A percentile compares a stretch with the other conserved stretches of the same genome.
Conservation (phyloP, 2,329 filamentous ascomycete genomes). For the Orbilia quercus region DNA sequence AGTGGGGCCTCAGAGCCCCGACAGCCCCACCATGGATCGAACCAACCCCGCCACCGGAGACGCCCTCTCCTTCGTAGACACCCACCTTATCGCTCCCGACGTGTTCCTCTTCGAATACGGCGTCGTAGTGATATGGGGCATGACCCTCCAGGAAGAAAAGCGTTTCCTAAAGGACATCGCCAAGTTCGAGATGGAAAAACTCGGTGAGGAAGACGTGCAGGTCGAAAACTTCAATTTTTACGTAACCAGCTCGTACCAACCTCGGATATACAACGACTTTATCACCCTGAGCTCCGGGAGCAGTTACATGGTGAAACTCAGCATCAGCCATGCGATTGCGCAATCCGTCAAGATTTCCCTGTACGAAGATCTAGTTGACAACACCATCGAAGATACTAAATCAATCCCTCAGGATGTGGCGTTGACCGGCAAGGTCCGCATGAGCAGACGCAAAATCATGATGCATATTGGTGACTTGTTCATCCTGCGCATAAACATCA, state of each 20-base stretch:
- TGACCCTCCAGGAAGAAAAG: constrained; percentile 88
- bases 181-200: constrained; percentile 92
- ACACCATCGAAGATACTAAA: constrained; percentile 91
- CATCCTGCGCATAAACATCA: constrained; percentile 96
- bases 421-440: constrained; percentile 87
- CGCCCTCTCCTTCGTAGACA: constrained; percentile 59
- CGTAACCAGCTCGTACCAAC: constrained; percentile 97
- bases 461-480: constrained; percentile 99
- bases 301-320: constrained; percentile 98
- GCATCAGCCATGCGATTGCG: constrained; percentile 92
- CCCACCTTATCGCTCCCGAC: constrained; percentile 78
- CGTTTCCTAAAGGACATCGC: constrained; percentile 92
- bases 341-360: constrained; percentile 81
- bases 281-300: constrained; percentile 92
- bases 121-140: constrained; percentile 98
- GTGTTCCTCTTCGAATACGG: constrained; percentile 97
- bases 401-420: constrained; percentile 94
- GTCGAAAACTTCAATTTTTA: constrained; percentile 99
- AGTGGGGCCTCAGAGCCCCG: constrained; percentile 28
- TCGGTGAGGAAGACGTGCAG: constrained; percentile 88
- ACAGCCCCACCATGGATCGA: constrained; percentile 46
- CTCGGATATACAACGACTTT: constrained; percentile 99
- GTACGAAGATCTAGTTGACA: constrained; percentile 90
- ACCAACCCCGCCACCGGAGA: constrained; percentile 63
- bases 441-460: constrained; percentile 91